Conservation (phyloP, 2,329 filamentous ascomycete species). For the Curvularia eragrostidis region DNA sequence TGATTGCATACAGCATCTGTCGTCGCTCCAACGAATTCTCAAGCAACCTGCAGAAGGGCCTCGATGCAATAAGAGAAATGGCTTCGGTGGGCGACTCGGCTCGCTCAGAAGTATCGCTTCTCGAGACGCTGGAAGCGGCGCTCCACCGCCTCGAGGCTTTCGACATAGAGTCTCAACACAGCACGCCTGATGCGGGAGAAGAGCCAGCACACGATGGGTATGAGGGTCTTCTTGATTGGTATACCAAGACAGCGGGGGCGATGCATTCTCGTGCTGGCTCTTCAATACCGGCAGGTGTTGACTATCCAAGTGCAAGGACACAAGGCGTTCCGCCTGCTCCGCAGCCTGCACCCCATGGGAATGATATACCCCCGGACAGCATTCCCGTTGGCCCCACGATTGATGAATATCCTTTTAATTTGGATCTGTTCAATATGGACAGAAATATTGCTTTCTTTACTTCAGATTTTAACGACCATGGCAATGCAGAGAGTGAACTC, state of each 20-base stretch:
- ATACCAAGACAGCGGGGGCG: conserved; percentile 7
- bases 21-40: conserved; percentile 18
- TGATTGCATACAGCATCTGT: conserved; percentile 21
- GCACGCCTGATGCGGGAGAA: background rate
- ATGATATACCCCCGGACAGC: background rate
- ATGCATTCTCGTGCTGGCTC: conserved; percentile 1
- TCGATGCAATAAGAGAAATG: conserved; percentile 20
- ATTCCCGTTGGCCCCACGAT: background rate
- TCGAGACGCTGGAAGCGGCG: conserved; percentile 18
- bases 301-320: background rate
- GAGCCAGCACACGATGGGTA: conserved; percentile 13
- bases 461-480: conserved; percentile 9
- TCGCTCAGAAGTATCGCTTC: conserved; percentile 19
- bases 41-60: conserved; percentile 13
- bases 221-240: conserved; percentile 16
- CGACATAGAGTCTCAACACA: conserved; percentile 5
- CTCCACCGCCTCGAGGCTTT: conserved; percentile 19
- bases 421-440: conserved; percentile 18
- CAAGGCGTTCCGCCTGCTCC: background rate
- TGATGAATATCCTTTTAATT: conserved; percentile 19
- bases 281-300: background rate
- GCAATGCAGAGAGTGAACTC: conserved; percentile 15
- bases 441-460: conserved; percentile 18
- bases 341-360: background rate
- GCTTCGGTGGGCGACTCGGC: conserved; percentile 19